These are phyloP conservation scores for Monilinia fructigena DNA, from an alignment of 2,329 filamentous ascomycete genomes.

Conservation along the genomic window DNA sequence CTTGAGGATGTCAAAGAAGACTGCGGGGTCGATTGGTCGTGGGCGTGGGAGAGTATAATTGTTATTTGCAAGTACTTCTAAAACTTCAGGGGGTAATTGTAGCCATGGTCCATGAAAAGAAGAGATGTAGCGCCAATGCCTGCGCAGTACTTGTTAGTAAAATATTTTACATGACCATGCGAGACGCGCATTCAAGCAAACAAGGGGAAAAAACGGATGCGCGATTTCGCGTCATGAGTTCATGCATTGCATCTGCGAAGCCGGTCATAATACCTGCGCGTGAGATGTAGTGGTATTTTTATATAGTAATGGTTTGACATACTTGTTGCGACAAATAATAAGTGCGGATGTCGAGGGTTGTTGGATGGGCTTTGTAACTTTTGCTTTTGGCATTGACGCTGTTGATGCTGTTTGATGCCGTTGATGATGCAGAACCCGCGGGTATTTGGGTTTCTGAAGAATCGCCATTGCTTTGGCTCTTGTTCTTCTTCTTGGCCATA, in stretches of 20 bases:
- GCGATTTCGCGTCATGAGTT: slow-evolving; percentile 16
- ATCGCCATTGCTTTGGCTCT: slow-evolving; percentile 42
- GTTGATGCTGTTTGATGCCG: slow-evolving; percentile 26
- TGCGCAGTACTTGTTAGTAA: slow-evolving; percentile 41
- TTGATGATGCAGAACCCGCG: slow-evolving; percentile 27
- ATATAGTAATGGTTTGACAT: slow-evolving; percentile 42
- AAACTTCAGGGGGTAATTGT: slow-evolving; percentile 72
- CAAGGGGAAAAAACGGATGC: slow-evolving; percentile 1
- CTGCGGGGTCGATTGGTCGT: slow-evolving; percentile 72
- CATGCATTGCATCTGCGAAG: slow-evolving; percentile 17
- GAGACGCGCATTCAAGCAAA: slow-evolving; percentile 8
- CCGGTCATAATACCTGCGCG: slow-evolving; percentile 5
- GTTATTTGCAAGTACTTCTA: slow-evolving; percentile 74
- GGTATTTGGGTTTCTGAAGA: slow-evolving; percentile 30
- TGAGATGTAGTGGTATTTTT: neutral
- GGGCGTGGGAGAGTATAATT: slow-evolving; percentile 77
- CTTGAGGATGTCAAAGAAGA: slow-evolving; percentile 82
- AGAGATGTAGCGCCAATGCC: slow-evolving; percentile 83
- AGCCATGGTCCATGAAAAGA: slow-evolving; percentile 83
- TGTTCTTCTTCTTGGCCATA: slow-evolving; percentile 52
- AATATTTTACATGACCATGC: neutral
- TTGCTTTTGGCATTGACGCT: slow-evolving; percentile 33
- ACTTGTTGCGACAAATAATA: slow-evolving; percentile 69
- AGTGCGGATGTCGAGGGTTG: slow-evolving; percentile 49
- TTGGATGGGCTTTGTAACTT: slow-evolving; percentile 37